Base-by-base conservation (phyloP, 345 rosid genomes). In the Acer yangbiense region DNA sequence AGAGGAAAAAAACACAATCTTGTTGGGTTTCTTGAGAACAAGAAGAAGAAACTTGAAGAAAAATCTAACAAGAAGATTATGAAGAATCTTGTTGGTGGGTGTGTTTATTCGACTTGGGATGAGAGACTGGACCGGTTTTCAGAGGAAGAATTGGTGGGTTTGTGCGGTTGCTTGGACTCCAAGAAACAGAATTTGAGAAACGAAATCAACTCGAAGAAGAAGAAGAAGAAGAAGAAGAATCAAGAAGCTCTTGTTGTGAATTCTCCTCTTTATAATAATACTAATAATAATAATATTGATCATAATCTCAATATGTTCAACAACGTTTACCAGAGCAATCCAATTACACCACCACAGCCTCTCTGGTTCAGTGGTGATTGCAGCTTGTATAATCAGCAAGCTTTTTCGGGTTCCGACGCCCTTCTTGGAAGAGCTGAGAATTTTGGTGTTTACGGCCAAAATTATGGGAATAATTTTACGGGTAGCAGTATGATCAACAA, bases 111-210 rank as follows among this genome's bases (percentile, higher is more conserved):
- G 1, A 57, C n/a, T 1, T 43, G 60, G 60, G 69, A 27, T 43
- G 43, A 32, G n/a, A 74, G 50, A 69, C 32, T 74, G 46, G 52
- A 63, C 44, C 41, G 25, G 68, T 27, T 44, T 46, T 27, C 46
- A 1, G 9, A 2, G 10, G 43, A 46, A 20, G 69, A 2, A 62
- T 46, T 63, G 27, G 6, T 2, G 69, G 18, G 27, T 63, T 12
- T 63, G 27, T 25, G 44, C 3, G 6, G 7, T 62, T 41, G 17
- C 77, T 61, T 74, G 60, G 69, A 48, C 29, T 63, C 17, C 43
- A 74, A 64, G 77, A 46, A 25, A 64, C 23, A 4, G 43, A 27
- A 2, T 74, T 48, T 43, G 68, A 73, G 65, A 6, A 57, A 72
- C 14, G 41, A 18, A 60, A 60, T 72, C 23, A 14, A 18, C 39